Conservation (phyloP, 495 filamentous ascomycete genomes). For the Mycothermus thermophilus region DNA sequence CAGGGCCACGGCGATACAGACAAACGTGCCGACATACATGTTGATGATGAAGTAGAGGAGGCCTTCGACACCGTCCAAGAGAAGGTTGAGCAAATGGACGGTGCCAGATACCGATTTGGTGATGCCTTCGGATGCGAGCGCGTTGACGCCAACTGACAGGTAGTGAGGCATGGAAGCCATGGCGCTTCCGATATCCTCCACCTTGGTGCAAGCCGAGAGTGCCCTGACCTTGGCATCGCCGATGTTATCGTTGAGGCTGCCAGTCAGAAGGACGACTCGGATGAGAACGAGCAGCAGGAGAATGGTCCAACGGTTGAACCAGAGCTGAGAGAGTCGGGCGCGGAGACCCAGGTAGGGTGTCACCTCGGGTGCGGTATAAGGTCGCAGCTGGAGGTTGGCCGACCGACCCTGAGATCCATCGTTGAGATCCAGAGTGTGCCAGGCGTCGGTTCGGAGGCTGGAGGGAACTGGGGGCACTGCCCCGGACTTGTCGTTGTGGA, state of each 20-base stretch:
- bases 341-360: conserved; percentile 89
- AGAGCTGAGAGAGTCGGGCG: conserved; percentile 81
- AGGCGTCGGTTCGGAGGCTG: conserved; percentile 15
- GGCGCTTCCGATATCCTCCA: conserved; percentile 87
- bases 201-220: conserved; percentile 71
- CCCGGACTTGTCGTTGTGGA: conserved; percentile 14
- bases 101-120: conserved; percentile 65
- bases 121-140: conserved; percentile 62
- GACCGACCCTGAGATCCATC: no score
- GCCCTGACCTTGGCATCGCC: conserved; percentile 64
- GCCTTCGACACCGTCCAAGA: conserved; percentile 70
- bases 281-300: conserved; percentile 73
- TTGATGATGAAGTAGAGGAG: conserved; percentile 83
- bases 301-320: conserved; percentile 96
- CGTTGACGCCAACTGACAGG: conserved; percentile 75
- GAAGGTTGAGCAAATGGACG: conserved; percentile 58
- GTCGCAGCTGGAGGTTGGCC: conserved; percentile 7
- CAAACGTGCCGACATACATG: conserved; percentile 74
- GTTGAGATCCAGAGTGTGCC: no score
- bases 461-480: conserved; percentile 10
- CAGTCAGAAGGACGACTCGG: conserved; percentile 60
- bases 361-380: conserved; percentile 32
- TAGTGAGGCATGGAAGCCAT: conserved; percentile 98
- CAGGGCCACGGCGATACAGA: conserved; percentile 71
- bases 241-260: conserved; percentile 56